Base-by-base conservation (phyloP, 2,329 filamentous ascomycete species). In the Chaetomium strumarium region DNA sequence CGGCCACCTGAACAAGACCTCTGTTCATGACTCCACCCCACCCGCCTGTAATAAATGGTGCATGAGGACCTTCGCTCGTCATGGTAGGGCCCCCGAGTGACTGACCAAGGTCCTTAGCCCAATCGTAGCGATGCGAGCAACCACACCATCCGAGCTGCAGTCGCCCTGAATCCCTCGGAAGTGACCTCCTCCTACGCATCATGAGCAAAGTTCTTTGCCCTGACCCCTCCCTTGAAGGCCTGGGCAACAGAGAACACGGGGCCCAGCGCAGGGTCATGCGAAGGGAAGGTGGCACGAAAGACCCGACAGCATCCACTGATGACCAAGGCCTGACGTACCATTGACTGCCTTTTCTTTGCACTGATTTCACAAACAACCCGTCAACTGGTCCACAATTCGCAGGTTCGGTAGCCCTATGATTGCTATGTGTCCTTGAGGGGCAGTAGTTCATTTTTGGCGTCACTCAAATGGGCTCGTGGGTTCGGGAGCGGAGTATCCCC, bases 381-480 rank as follows among this genome's bases (percentile, higher is more conserved):
- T 38, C 38, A 6, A 14, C 37, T 19, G 34, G 29, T 34, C 38
- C 8, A 31, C 20, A 37, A 37, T 30, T 41, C 24, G 16, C 37
- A 11, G 11, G 16, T 43, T 5, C 24, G 4, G 24, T 24, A 4
- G 24, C 24, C 24, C 24, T 24, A 7, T 24, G 24, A 24, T 24
- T 7, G 4, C 24, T 24, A 7, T 4, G 24, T 24, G 24, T 20
- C 33, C 24, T 10, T 31, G 20, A 17, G 17, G n/a, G 20, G 38
- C n/a, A 36, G 40, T 6, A 41, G 36, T 42, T 3, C 37, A 12
- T 17, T n/a, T 46, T 33, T 40, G 9, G 24, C 19, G 49, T 66
- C 69, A 75, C 53, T 77, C 75, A 42, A 78, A 77, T 2, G 74
- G 74, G 55, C 67, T 75, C 2, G 53, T 57, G 5, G 78, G 77